Evolutionary conservation across 2,329 filamentous ascomycete species (phyloP), one percentile per base, ranked within the genome.

Genomic region (Aspergillaceae sp.): DNA sequence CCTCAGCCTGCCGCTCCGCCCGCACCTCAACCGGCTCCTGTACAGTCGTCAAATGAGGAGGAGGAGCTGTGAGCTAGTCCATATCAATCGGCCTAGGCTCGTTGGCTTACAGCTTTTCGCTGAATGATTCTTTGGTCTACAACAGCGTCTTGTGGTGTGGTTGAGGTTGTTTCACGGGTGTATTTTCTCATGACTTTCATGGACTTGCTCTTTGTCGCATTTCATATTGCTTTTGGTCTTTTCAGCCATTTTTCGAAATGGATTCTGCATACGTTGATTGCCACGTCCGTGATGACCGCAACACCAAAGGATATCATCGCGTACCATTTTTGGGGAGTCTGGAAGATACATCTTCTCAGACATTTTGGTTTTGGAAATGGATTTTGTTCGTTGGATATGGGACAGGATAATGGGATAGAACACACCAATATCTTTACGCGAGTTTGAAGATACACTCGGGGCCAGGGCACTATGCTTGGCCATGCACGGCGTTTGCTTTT

Each of bases 1-100:
- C 19, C 42, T 42, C 30, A 32, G 30, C 30, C 30, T 6, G 6
- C 30, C 5, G 5, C 30, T 32, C 30, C 5, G 30, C 30, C 30
- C 5, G 6, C 30, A 32, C 8, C 30, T 32, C 30, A 32, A 7
- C 36, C 11, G n/a, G 36, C 8, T 8, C 19, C 36, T 27, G 26
- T 19, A 7, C 19, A 38, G 8, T 38, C 19, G 19, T 19, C 41
- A 10, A 50, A 57, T 8, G 56, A 56, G 3, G 61, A 65, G 1
- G 63, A 65, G 46, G 63, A 65, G 47, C 45, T 65, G 47, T 65
- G 27, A 43, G 29, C 29, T 42, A 6, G 5, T 34, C 33, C 8
- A 34, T 34, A 3, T 34, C 33, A 11, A 37, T 37, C 8, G 30
- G 30, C 30, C 30, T 9, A 32, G 30, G 30, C 5, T 9, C 30